Percentiles rank a stretch among this genome's conserved stretches.
These are phyloP conservation scores for Astrothelium subdiscretum DNA, from an alignment of 495 filamentous ascomycete species.

Conservation along the genomic window DNA sequence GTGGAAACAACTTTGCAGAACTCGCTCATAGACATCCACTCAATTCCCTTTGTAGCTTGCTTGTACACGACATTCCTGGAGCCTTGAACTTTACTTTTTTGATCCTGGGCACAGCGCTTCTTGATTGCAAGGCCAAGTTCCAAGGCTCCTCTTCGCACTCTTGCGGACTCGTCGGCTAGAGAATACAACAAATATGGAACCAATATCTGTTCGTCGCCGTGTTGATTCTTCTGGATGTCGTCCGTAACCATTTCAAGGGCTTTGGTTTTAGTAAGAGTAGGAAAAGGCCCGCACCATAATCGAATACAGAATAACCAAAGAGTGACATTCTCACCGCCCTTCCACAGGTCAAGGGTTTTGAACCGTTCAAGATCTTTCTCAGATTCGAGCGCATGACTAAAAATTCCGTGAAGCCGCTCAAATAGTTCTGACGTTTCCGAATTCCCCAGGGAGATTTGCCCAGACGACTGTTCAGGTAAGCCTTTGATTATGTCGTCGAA, in stretches of 20 bases:
- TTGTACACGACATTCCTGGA: constrained; percentile 44
- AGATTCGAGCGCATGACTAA: constrained; percentile 45
- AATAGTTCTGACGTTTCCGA: constrained; percentile 24
- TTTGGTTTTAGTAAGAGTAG: constrained; percentile 32
- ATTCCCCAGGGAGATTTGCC: constrained; percentile 23
- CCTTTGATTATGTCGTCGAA: constrained; percentile 25
- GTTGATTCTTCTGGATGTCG: not conserved
- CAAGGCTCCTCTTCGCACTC: constrained; percentile 63
- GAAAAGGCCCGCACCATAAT: constrained; percentile 60
- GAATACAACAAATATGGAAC: constrained; percentile 65
- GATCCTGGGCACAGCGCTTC: constrained; percentile 4
- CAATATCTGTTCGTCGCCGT: constrained; percentile 44
- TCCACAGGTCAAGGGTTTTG: constrained; percentile 45
- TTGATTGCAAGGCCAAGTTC: constrained; percentile 23
- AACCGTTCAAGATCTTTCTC: constrained; percentile 43
- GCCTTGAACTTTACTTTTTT: not conserved
- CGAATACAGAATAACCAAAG: constrained; percentile 66
- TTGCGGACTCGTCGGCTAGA: constrained; percentile 59
- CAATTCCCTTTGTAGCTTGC: constrained; percentile 36
- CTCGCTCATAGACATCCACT: constrained; percentile 28
- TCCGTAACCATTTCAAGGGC: constrained; percentile 5
- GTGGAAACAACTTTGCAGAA: constrained; percentile 17
- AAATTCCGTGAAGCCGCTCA: constrained; percentile 49
- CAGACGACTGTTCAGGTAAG: constrained; percentile 27
- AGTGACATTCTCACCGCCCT: constrained; percentile 45